Percentiles rank a stretch among this genome's conserved stretches.
These are phyloP conservation scores for Botrytis tulipae DNA, from an alignment of 2,329 filamentous ascomycete genomes.

Conservation along the genomic window DNA sequence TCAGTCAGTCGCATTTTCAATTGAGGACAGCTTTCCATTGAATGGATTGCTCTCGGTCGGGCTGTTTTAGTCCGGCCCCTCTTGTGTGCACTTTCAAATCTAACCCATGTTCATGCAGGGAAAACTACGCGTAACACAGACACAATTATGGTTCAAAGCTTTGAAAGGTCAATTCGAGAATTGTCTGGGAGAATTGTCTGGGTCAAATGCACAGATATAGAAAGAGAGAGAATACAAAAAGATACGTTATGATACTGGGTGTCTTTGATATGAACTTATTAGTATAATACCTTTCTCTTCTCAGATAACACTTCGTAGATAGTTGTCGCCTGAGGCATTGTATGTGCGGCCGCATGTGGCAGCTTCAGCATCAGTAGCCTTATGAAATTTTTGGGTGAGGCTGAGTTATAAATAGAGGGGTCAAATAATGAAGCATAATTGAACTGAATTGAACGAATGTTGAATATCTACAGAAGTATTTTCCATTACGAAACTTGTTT, in stretches of 20 bases:
- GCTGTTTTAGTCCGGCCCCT: not conserved
- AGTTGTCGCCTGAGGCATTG: not conserved
- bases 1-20: conserved; percentile 16
- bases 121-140: conserved; percentile 16
- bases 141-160: not conserved
- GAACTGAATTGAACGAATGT: not conserved
- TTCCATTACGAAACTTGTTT: not conserved
- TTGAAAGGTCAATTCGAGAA: not conserved
- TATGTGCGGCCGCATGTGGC: not conserved
- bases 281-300: not conserved
- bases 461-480: not conserved
- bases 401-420: not conserved
- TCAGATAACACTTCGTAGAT: not conserved
- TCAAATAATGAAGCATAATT: not conserved
- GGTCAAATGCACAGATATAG: not conserved
- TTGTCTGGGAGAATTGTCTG: not conserved
- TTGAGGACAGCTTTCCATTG: conserved; percentile 22
- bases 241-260: not conserved
- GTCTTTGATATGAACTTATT: not conserved
- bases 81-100: not conserved
- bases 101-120: conserved; percentile 14
- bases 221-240: not conserved
- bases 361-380: not conserved
- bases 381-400: not conserved
- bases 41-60: not conserved